Evolutionary conservation across 306 rosid species (phyloP).

Genomic region (Cucurbita argyrosperma): DNA sequence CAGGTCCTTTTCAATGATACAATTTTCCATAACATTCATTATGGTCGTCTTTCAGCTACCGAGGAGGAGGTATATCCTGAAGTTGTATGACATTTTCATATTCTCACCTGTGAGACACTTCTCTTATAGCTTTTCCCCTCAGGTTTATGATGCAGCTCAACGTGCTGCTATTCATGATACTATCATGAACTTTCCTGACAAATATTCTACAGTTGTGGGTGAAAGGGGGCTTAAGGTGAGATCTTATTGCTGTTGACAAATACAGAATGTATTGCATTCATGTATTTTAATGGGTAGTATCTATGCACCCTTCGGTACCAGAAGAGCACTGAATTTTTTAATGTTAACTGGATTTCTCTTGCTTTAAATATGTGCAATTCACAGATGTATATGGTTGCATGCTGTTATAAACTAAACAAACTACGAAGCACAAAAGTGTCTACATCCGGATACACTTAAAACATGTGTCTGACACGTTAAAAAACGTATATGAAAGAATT

Average conservation of each 20-base stretch:
- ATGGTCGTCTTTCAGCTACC: constrained; percentile 76
- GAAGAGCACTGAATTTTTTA: not conserved
- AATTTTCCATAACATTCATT: constrained; percentile 80
- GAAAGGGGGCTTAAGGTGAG: constrained; percentile 97
- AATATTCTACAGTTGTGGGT: constrained; percentile 79
- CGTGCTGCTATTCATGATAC: constrained; percentile 88
- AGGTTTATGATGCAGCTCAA: constrained; percentile 91
- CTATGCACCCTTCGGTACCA: not conserved
- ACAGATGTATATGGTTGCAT: not conserved
- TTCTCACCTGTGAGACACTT: not conserved
- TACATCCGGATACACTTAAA: no score
- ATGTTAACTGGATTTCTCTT: not conserved
- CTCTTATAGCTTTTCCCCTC: constrained; percentile 5
- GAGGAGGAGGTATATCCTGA: constrained; percentile 60
- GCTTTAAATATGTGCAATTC: not conserved
- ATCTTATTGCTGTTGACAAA: not conserved
- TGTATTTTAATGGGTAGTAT: not conserved
- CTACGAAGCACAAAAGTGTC: no score
- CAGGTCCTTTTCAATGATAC: constrained; percentile 97
- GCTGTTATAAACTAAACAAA: not conserved
- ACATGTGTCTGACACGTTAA: no score
- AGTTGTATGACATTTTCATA: not conserved
- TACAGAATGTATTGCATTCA: not conserved
- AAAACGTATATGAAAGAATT: no score
- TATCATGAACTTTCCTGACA: constrained; percentile 73